Base-by-base conservation (phyloP, 1,284 basidiomycete species). In the Apiotrichum sp. region DNA sequence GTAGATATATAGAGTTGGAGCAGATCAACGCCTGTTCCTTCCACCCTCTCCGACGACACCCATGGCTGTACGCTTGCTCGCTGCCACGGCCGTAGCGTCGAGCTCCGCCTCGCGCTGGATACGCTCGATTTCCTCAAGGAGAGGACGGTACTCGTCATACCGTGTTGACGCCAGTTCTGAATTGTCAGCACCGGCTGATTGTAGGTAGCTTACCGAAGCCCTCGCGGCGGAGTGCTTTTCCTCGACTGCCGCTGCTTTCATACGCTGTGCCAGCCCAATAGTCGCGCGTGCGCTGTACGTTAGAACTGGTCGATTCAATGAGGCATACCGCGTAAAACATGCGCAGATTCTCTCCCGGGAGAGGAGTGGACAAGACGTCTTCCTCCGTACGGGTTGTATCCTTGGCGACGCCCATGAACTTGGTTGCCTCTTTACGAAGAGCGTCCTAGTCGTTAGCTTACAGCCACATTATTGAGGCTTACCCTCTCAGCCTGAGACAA, bases 261-360 rank as follows among this genome's bases (percentile, higher is more conserved):
- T 83, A 80, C 3, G 88, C 91, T 58, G 84, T 86, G 53, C 84
- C 83, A 0, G 87, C 81, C 92, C 92, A 96, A 69, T 88, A 78
- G 84, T 65, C 70, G 84, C 86, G 81, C 4, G 86, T 86, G 6
- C 92, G 83, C 10, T 86, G 84, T 22, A 22, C 22, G 22, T 22
- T 22, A 22, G 22, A 22, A 22, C 22, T 22, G 22, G 22, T 22
- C 22, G 22, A 22, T 22, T 22, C 22, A 22, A 22, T 22, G 22
- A 22, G 22, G 22, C 22, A 22, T 22, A 22, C 22, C 22, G 22
- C 22, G 68, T 93, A 96, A 74, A 95, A 95, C 72, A 82, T 80
- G 0, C 88, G 85, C 6, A 95, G 75, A 0, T 86, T 89, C 72
- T 96, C 93, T n/a, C 90, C 89, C 0, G 91, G 89, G 6, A 87